Percentiles rank a stretch among this genome's conserved stretches.
Evolutionary conservation across 1,139 yeast genomes (phyloP).

Genomic region (Yamadazyma friedrichii): DNA sequence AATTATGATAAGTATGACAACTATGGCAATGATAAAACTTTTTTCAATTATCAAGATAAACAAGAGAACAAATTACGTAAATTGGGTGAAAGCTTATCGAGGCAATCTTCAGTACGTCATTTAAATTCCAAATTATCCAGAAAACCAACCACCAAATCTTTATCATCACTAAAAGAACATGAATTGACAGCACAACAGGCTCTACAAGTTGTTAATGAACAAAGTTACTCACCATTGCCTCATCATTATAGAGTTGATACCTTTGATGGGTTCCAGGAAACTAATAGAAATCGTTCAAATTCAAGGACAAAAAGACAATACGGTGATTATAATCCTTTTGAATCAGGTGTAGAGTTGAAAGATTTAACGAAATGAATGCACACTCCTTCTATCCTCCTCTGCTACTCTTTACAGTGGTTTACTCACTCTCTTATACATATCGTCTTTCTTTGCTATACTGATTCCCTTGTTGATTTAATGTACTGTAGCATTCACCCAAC

Average conservation of each 20-base stretch:
- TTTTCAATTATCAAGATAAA: conserved; percentile 9
- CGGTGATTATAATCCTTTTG: conserved; percentile 2
- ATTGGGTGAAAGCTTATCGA: conserved; percentile 32
- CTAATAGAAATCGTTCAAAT: neutral
- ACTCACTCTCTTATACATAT: too few relatives aligned
- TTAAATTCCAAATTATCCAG: conserved; percentile 15
- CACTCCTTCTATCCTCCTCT: neutral
- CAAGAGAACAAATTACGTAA: conserved; percentile 30
- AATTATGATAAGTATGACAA: conserved; percentile 1
- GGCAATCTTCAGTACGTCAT: conserved; percentile 27
- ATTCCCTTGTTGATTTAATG: too few relatives aligned
- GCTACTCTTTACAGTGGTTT: too few relatives aligned
- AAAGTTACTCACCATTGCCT: conserved; percentile 17
- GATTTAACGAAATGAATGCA: conserved; percentile 5
- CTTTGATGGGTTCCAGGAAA: conserved; percentile 13
- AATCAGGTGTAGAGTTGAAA: conserved; percentile 5
- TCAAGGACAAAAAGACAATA: neutral
- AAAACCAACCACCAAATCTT: conserved; percentile 2
- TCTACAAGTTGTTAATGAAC: conserved; percentile 12
- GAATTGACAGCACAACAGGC: conserved; percentile 18
- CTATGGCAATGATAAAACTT: neutral
- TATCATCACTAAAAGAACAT: conserved; percentile 5
- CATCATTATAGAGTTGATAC: conserved; percentile 18
- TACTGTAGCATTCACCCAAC: too few relatives aligned
- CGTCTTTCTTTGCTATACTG: too few relatives aligned